A percentile compares a stretch with the other conserved stretches of the same genome.
Conservation (phyloP, 1,139 yeast genomes). For the Candida labiduridarum region DNA sequence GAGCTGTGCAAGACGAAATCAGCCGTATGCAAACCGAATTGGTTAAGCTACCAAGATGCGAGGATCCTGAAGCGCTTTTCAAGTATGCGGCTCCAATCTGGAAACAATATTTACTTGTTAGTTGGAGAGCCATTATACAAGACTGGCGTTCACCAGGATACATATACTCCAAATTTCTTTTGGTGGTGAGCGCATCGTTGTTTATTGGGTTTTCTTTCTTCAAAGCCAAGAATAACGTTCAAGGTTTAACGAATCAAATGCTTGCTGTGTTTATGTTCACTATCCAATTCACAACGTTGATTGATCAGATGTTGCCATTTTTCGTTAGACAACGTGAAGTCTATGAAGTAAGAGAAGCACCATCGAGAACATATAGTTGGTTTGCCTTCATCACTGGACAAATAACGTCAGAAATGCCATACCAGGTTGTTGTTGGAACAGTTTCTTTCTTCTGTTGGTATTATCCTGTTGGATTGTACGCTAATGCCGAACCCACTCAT, state of each 20-base stretch:
- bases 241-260: slow-evolving; percentile 53
- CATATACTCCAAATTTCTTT: slow-evolving; percentile 40
- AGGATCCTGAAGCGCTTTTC: slow-evolving; percentile 23
- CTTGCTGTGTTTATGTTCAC: slow-evolving; percentile 59
- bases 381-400: slow-evolving; percentile 55
- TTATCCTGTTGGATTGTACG: slow-evolving; percentile 74
- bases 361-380: slow-evolving; percentile 35
- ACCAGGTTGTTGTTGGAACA: slow-evolving; percentile 68
- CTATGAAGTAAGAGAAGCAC: slow-evolving; percentile 39
- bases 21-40: slow-evolving; percentile 34
- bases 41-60: slow-evolving; percentile 24
- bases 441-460: slow-evolving; percentile 74
- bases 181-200: slow-evolving; percentile 41
- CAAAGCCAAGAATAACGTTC: slow-evolving; percentile 29
- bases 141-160: slow-evolving; percentile 50
- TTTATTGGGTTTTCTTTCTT: slow-evolving; percentile 51
- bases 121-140: slow-evolving; percentile 32
- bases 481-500: slow-evolving; percentile 48
- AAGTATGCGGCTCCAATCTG: slow-evolving; percentile 30
- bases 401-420: slow-evolving; percentile 73
- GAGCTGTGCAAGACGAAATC: slow-evolving; percentile 23
- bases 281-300: slow-evolving; percentile 49
- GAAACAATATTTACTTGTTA: slow-evolving; percentile 27
- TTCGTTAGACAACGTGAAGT: slow-evolving; percentile 36
- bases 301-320: slow-evolving; percentile 51